A percentile compares a stretch with the other conserved stretches of the same genome.
Conservation (phyloP, 768 basidiomycete genomes). For the Suillus brevipes region DNA sequence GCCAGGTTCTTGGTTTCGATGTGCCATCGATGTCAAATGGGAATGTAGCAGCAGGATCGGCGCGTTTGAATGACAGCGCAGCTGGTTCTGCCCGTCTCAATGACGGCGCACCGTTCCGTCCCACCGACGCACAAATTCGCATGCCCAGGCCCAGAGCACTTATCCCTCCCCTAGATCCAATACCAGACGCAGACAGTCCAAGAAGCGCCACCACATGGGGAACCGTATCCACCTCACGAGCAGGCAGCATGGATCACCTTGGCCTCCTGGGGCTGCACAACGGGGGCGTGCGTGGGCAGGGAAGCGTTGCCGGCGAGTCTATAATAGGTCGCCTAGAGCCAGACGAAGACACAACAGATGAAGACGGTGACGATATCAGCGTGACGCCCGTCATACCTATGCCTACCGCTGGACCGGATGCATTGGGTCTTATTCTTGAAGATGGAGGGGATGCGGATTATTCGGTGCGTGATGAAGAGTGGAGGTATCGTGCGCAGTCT, state of each 20-base stretch:
- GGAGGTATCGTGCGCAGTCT: constrained; percentile 17
- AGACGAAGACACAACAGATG: constrained; percentile 18
- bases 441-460: constrained; percentile 24
- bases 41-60: constrained; percentile 8
- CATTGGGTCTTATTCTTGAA: constrained; percentile 34
- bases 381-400: constrained; percentile 19
- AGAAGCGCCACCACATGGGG: constrained; percentile 39
- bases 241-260: constrained; percentile 29
- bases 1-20: constrained; percentile 20
- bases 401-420: constrained; percentile 22
- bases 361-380: constrained; percentile 13
- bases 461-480: not conserved
- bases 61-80: constrained; percentile 13
- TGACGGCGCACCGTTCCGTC: not conserved
- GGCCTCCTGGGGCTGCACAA: constrained; percentile 34
- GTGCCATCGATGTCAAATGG: constrained; percentile 15
- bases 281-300: constrained; percentile 29
- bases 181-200: constrained; percentile 26
- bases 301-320: constrained; percentile 18
- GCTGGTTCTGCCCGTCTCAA: not conserved
- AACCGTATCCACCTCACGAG: constrained; percentile 30
- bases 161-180: constrained; percentile 15
- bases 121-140: not conserved
- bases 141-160: constrained; percentile 4
- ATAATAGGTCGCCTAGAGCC: constrained; percentile 20